Evolutionary conservation across 2,329 filamentous ascomycete genomes (phyloP), one percentile per base, ranked within the genome.

Genomic region (Aspergillus fumigatus): DNA sequence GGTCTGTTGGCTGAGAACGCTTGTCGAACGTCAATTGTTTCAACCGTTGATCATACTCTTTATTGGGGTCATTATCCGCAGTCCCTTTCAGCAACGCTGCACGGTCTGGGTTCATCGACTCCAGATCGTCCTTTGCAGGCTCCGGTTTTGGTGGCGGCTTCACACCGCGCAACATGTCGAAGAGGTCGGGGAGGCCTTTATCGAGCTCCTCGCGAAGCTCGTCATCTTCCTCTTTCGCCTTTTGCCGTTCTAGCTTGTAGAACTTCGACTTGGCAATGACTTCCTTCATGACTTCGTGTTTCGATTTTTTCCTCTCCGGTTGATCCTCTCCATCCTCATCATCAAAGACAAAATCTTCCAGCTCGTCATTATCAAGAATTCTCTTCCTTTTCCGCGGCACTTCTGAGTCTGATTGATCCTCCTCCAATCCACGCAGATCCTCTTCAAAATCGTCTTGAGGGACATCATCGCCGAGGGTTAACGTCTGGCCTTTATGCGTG

Each of bases 221-320:
- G 51, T 95, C 91, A 65, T 99, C 94, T 51, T 94, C 91, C 59
- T 97, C 94, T 70, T 96, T 97, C 27, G 86, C 85, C 58, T 90
- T 87, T 74, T 99, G 94, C 43, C 94, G 86, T 76, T 97, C 92
- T 69, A 93, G 92, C 76, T 96, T 97, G 82, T 97, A 84, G 60
- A 90, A 81, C 71, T 99, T 99, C 1, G 93, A 97, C 75, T 99
- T 99, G 59, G 92, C 90, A 63, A 99, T 97, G 59, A 99, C 83
- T 74, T 99, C 95, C 68, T 96, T 89, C 90, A 97, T 97, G 51
- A 99, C 90, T 74, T 99, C 94, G 53, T 94, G 89, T 76, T 97
- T 97, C 3, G 88, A 88, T 79, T 97, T 99, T 74, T 96, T 97
- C 57, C 88, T 84, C 66, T 93, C 88, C 0, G 91, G 92, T 60